Evolutionary conservation across 441 rosid genomes (phyloP).

Genomic region (Euphorbia celastroides): DNA sequence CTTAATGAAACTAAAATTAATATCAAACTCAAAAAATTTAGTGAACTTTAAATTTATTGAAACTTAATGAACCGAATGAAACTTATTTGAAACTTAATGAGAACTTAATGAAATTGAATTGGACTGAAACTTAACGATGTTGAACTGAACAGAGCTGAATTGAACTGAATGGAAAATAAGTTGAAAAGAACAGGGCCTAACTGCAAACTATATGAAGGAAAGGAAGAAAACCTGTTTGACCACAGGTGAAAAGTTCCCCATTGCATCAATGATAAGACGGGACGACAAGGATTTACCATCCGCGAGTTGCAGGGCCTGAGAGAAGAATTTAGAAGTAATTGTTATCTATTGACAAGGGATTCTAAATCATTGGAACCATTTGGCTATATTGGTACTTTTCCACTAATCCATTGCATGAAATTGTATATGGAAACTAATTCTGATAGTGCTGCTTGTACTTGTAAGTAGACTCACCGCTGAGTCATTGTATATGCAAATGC

Average conservation of each 20-base stretch:
- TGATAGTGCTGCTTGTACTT: neutral
- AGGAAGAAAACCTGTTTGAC: conserved; percentile 66
- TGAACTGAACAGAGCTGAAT: too few relatives aligned
- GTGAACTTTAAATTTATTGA: too few relatives aligned
- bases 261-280: conserved; percentile 76
- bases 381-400: neutral
- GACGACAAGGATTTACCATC: conserved; percentile 63
- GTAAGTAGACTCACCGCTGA: conserved; percentile 50
- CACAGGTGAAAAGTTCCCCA: conserved; percentile 94
- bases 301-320: conserved; percentile 60
- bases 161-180: too few relatives aligned
- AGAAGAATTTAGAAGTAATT: conserved; percentile 3
- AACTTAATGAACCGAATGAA: too few relatives aligned
- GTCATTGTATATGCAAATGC: conserved; percentile 50
- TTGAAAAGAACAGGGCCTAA: too few relatives aligned
- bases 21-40: too few relatives aligned
- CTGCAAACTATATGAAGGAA: conserved; percentile 12
- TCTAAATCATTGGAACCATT: neutral
- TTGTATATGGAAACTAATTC: neutral
- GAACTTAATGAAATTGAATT: too few relatives aligned
- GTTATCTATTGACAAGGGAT: neutral
- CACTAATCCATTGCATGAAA: neutral
- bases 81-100: too few relatives aligned
- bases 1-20: too few relatives aligned
- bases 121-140: too few relatives aligned